Evolutionary conservation across 208 protist genomes (phyloP).

Genomic region (Trypanosoma vivax): DNA sequence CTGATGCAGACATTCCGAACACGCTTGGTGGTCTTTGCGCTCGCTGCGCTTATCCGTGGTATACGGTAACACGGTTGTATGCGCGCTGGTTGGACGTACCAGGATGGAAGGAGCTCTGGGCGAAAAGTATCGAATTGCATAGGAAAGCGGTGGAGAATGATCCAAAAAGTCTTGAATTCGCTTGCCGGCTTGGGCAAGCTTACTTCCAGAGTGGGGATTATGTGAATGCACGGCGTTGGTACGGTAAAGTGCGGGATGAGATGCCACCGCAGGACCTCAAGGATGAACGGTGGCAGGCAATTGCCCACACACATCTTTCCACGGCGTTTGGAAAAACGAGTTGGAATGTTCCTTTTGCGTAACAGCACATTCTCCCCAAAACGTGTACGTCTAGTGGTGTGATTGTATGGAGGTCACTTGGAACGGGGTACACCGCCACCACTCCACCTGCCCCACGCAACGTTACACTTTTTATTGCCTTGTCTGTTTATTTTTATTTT

Average conservation of each 20-base stretch:
- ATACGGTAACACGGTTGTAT: slow-evolving; percentile 54
- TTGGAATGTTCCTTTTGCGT: slow-evolving; percentile 84
- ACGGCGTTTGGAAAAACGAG: slow-evolving; percentile 59
- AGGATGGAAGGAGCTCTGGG: slow-evolving; percentile 28
- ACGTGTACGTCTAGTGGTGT: no score
- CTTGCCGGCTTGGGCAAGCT: slow-evolving; percentile 71
- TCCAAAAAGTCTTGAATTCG: slow-evolving; percentile 70
- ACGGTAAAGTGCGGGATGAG: slow-evolving; percentile 74
- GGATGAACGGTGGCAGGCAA: slow-evolving; percentile 68
- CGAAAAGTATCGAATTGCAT: slow-evolving; percentile 49
- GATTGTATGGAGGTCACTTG: no score
- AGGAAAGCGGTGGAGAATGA: slow-evolving; percentile 57
- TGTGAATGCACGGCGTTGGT: slow-evolving; percentile 73
- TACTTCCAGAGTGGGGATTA: slow-evolving; percentile 74
- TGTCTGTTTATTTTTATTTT: no score
- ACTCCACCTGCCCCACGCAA: no score
- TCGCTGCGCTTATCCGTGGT: slow-evolving; percentile 69
- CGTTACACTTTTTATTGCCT: no score
- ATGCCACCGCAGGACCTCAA: slow-evolving; percentile 70
- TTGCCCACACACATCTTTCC: slow-evolving; percentile 80
- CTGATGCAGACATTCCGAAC: slow-evolving; percentile 66
- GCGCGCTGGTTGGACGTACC: slow-evolving; percentile 56
- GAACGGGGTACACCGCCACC: no score
- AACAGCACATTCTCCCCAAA: slow-evolving; percentile 9
- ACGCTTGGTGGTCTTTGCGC: slow-evolving; percentile 65